phyloP scores from a whole-genome alignment of 768 basidiomycete species.

The Boletus eberwhitei region DNA sequence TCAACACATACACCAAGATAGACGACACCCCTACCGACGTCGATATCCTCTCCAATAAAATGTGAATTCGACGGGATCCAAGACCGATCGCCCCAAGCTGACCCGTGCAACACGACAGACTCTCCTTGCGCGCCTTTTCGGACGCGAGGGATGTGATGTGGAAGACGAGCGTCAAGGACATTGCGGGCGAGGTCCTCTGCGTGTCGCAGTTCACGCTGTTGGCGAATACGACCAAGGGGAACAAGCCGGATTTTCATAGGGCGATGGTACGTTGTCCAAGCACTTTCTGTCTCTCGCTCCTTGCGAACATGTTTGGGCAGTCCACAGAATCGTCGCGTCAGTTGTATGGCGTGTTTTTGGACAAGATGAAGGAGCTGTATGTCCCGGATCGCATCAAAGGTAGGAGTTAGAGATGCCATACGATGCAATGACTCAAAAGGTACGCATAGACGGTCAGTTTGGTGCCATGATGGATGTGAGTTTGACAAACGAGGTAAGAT shows the following conservation, averaged over 20 bases:
- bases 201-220: conserved; percentile 94
- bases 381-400: conserved; percentile 78
- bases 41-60: conserved; percentile 73
- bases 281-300: background rate
- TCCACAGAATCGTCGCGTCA: conserved; percentile 60
- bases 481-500: conserved; percentile 78
- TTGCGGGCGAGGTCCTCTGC: conserved; percentile 87
- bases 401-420: conserved; percentile 20
- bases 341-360: conserved; percentile 72
- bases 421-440: background rate
- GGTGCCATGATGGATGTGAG: conserved; percentile 96
- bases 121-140: conserved; percentile 71
- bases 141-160: conserved; percentile 67
- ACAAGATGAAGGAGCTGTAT: conserved; percentile 63
- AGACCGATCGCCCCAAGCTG: background rate
- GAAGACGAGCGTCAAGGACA: conserved; percentile 85
- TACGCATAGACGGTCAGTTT: conserved; percentile 74
- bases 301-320: conserved; percentile 38
- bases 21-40: conserved; percentile 82
- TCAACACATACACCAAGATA: conserved; percentile 35
- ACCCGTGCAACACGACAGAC: conserved; percentile 37
- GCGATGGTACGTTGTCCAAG: conserved; percentile 67
- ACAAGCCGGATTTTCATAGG: conserved; percentile 88
- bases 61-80: conserved; percentile 43
- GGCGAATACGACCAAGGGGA: conserved; percentile 84